Conservation (phyloP, 257 asterid species). For the Eustoma russellianum region DNA sequence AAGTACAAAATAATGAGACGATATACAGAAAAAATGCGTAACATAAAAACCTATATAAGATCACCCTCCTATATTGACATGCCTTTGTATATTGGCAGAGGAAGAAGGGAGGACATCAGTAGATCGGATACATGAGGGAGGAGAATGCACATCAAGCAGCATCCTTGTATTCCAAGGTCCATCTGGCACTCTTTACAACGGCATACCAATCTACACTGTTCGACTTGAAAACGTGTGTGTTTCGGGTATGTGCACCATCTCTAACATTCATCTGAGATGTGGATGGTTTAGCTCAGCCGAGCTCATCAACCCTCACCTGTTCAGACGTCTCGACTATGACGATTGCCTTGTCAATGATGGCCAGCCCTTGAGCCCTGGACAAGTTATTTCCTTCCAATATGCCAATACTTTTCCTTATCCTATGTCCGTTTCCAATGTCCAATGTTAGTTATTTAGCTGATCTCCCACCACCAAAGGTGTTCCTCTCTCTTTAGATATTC, state of each 20-base stretch:
- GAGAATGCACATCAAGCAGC: slow-evolving; percentile 30
- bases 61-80: neutral
- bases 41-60: no score
- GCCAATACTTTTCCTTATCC: slow-evolving; percentile 54
- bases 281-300: slow-evolving; percentile 75
- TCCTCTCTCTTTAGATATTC: no score
- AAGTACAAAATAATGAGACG: no score
- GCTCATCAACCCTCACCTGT: slow-evolving; percentile 34
- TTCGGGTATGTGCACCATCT: slow-evolving; percentile 38
- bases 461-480: no score
- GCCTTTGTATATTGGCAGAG: slow-evolving; percentile 1
- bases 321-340: slow-evolving; percentile 32
- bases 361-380: slow-evolving; percentile 30
- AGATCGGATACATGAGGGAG: slow-evolving; percentile 21
- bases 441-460: slow-evolving; percentile 15
- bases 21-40: no score
- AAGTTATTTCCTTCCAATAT: slow-evolving; percentile 39
- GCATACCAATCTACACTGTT: slow-evolving; percentile 67
- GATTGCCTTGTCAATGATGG: slow-evolving; percentile 75
- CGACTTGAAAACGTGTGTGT: slow-evolving; percentile 35
- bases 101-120: slow-evolving; percentile 1
- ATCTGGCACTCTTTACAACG: slow-evolving; percentile 41
- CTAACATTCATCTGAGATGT: slow-evolving; percentile 57
- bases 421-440: slow-evolving; percentile 34
- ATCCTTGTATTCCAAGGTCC: slow-evolving; percentile 38